Evolutionary conservation across 1,284 basidiomycete species (phyloP), one percentile per base, ranked within the genome.

Genomic region (Leucoagaricus sp.): DNA sequence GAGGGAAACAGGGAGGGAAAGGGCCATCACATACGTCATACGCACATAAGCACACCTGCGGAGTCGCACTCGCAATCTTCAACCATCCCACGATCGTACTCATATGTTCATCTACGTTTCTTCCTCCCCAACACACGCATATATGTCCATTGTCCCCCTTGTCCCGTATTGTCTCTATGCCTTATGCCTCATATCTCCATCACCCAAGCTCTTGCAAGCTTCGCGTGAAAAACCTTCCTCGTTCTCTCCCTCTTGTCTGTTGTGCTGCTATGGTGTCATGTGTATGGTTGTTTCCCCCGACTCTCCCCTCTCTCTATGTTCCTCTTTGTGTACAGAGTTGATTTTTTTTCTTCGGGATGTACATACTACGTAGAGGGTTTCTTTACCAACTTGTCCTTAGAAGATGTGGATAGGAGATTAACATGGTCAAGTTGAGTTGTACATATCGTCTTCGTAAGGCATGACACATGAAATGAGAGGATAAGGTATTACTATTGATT

Each of bases 11-110:
- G 31, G 31, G 31, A 33, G 31, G 12, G 31, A 12, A 33, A 33
- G 13, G 13, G 31, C n/a, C n/a, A n/a, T n/a, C n/a, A n/a, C n/a
- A n/a, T n/a, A n/a, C n/a, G n/a, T n/a, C n/a, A n/a, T n/a, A n/a
- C n/a, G n/a, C n/a, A n/a, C n/a, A n/a, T n/a, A n/a, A n/a, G n/a
- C n/a, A n/a, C n/a, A n/a, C n/a, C n/a, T n/a, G n/a, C n/a, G n/a
- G n/a, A n/a, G n/a, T n/a, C n/a, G n/a, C n/a, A n/a, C n/a, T 13
- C 31, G 31, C 31, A 7, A 33, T 33, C 7, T 33, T 7, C 13
- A 33, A 7, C 49, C 49, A 51, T n/a, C n/a, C 38, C 49, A 51
- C 25, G 41, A 38, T 12, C 36, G 36, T n/a, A 44, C 50, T 44
- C 41, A 10, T 17, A 15, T 21, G n/a, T n/a, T 10, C 29, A 42